Base-by-base conservation (phyloP, 129 eudicot genomes). In the Artemisia tridentata region DNA sequence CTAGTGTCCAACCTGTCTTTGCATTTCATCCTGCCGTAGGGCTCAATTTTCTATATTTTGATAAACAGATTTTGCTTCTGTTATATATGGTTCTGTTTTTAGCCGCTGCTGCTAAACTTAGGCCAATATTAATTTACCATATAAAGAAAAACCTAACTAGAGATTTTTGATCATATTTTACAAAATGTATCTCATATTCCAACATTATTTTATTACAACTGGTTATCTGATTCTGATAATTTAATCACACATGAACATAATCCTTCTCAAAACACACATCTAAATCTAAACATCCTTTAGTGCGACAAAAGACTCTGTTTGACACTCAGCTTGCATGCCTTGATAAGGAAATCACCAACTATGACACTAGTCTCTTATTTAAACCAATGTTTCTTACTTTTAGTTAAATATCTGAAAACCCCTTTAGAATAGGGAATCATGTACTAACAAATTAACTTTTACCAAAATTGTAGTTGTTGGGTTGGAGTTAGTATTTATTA, bases 271-370 rank as follows among this genome's bases (percentile, higher is more conserved):
- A 68, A 48, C 45, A 27, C 21, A 25, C 72, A 68, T 51, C 16
- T 62, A 68, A 68, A 68, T 51, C 16, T 62, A 68, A 68, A 68
- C 51, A 31, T 16, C 50, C 21, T 21, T 23, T 50, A 67, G 15
- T 25, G 47, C 2, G 11, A 67, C 38, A 49, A 49, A 49, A 67
- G 59, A 14, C 55, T 7, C 16, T 13, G 56, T 47, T 65, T 65
- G 71, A 25, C 18, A 13, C 20, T 65, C 14, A 48, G 54, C 5
- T 11, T 65, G 70, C 41, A 65, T 47, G 4, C 34, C 31, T 43
- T 65, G 70, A n/a, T n/a, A n/a, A n/a, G n/a, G 50, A 38, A 34
- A 63, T n/a, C 13, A 43, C 29, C 3, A 41, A 29, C 29, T 0
- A 14, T 14, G 58, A 25, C 5, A 8, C 23, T 14, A 46, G 34